Base-by-base conservation (phyloP, 306 rosid genomes). In the Glycine latifolia region DNA sequence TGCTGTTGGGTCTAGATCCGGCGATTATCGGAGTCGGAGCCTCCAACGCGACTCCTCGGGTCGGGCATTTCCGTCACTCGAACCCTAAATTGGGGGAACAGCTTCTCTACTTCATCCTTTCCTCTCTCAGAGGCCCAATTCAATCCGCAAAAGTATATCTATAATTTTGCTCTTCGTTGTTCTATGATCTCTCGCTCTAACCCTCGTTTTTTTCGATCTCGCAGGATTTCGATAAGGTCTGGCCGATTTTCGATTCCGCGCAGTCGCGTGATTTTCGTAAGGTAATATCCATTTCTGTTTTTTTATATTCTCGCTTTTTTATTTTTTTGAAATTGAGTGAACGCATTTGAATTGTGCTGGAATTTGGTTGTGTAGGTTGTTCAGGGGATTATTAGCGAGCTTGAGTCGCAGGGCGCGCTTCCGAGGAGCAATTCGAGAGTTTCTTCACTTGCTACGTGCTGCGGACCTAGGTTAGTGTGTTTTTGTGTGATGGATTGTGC, bases 11-110 rank as follows among this genome's bases (percentile, higher is more conserved):
- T 61, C 84, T 96, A 90, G 99, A 96, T 96, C 99, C 99, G 84
- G 90, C 91, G 61, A 83, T 96, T 50, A 89, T 96, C 85, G 99
- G 98, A 73, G 87, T 91, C 74, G 97, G 97, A 87, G 97, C 90
- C 54, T 83, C 98, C 80, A 90, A 86, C 81, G 89, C 94, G 20
- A 71, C 90, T 49, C 98, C 99, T 80, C 92, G 97, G 15, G 99
- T 93, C 53, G 99, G 99, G 3, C 91, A 83, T n/a, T 96, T 96
- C 75, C 99, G 99, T 3, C 99, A 96, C 81, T 93, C 99, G 3
- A 96, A 96, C 90, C 99, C 99, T 39, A 96, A 93, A 87, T 86
- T 96, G 66, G 99, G 99, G 9, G 99, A 96, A 85, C 99, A 96
- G 89, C 97, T 96, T 33, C 93, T 96, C 15, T 93, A 92, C 90